phyloP scores from a whole-genome alignment of 768 basidiomycete species.

The Naganishia vaughanmartiniae region DNA sequence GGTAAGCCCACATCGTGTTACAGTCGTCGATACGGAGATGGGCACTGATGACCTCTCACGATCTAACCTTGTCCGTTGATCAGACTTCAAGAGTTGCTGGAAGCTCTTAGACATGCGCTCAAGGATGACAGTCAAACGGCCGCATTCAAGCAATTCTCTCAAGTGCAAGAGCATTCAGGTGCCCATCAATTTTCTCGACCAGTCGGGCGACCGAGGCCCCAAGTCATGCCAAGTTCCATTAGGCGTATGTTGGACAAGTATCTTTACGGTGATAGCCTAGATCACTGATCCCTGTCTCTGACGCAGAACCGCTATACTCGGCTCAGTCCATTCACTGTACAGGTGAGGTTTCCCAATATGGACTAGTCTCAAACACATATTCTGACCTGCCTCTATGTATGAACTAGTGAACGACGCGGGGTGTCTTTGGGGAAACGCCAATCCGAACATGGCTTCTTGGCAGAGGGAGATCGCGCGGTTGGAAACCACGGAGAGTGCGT shows the following conservation, averaged over 20 bases:
- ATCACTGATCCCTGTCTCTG: too few species aligned
- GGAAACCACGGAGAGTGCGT: slow-evolving; percentile 8
- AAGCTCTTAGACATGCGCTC: slow-evolving; percentile 8
- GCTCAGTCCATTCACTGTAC: not conserved
- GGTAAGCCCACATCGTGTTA: not conserved
- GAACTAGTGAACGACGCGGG: not conserved
- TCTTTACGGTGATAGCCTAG: too few species aligned
- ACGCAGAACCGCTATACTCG: not conserved
- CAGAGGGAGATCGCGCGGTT: slow-evolving; percentile 10
- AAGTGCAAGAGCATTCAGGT: not conserved
- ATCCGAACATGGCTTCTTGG: not conserved
- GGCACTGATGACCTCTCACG: too few species aligned
- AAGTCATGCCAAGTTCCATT: not conserved
- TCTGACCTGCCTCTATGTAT: not conserved
- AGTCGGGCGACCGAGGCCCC: not conserved
- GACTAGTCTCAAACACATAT: not conserved
- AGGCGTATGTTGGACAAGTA: not conserved
- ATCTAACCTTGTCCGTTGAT: too few species aligned
- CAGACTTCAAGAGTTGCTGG: slow-evolving; percentile 4
- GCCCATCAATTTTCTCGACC: not conserved
- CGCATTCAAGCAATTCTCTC: slow-evolving; percentile 21
- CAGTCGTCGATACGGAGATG: too few species aligned
- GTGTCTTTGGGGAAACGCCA: slow-evolving; percentile 2
- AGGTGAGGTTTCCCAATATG: not conserved
- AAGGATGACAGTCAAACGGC: slow-evolving; percentile 16